A percentile compares a stretch with the other conserved stretches of the same genome.
phyloP scores from a whole-genome alignment of 192 early-diverging fungal species.

The Chytriomyces hyalinus region DNA sequence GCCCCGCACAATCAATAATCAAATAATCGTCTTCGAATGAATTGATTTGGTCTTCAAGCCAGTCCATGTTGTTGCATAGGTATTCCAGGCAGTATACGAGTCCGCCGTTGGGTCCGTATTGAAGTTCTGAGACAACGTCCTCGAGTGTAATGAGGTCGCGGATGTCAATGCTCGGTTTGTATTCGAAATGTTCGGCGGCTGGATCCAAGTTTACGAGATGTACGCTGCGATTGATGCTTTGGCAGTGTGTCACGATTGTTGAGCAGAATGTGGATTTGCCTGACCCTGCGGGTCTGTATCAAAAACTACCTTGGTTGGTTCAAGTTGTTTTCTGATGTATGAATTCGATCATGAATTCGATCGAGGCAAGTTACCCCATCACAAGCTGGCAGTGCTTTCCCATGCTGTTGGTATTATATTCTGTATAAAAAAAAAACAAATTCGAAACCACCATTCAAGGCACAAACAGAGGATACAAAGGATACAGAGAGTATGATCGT shows the following conservation, averaged over 20 bases:
- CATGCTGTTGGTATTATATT: no score
- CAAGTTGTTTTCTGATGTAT: no score
- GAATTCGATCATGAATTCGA: neutral
- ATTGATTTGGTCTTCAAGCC: constrained; percentile 92
- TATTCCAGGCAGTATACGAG: constrained; percentile 98
- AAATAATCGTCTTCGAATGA: constrained; percentile 95
- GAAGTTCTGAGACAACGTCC: constrained; percentile 97
- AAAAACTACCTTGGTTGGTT: no score
- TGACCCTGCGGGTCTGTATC: neutral
- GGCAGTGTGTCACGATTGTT: constrained; percentile 93
- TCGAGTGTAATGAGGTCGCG: constrained; percentile 95
- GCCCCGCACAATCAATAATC: constrained; percentile 93
- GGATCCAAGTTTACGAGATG: constrained; percentile 98
- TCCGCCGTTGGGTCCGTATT: constrained; percentile 97
- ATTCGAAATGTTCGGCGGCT: constrained; percentile 95
- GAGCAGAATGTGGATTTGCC: constrained; percentile 87
- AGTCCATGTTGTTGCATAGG: constrained; percentile 93
- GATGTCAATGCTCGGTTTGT: constrained; percentile 92
- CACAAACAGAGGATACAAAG: no score
- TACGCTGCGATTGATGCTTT: constrained; percentile 78
- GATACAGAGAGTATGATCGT: no score
- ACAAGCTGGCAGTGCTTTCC: no score
- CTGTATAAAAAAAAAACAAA: no score
- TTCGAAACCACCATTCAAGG: no score
- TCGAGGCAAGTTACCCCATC: no score